Percentiles rank a stretch among this genome's conserved stretches.
These are phyloP conservation scores for Syzygium oleosum DNA, from an alignment of 345 rosid species.

Conservation along the genomic window DNA sequence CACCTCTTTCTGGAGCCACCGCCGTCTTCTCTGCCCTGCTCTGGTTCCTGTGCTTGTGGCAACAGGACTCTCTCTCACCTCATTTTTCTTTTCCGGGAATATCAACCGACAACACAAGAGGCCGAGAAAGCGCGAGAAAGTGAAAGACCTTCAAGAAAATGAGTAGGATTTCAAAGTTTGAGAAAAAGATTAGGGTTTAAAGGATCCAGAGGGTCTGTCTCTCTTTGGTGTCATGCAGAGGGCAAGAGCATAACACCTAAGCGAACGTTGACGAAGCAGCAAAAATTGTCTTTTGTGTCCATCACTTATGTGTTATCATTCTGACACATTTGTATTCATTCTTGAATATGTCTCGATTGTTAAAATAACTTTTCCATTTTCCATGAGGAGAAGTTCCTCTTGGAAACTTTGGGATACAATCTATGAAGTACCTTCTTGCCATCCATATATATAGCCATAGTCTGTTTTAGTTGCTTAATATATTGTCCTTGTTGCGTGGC, in stretches of 20 bases:
- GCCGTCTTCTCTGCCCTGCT: slow-evolving; percentile 2
- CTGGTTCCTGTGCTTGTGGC: slow-evolving; percentile 20
- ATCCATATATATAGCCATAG: background rate
- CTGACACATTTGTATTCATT: no score
- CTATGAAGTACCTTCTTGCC: background rate
- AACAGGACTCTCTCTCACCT: slow-evolving; percentile 56
- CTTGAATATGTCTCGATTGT: background rate
- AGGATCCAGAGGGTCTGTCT: background rate
- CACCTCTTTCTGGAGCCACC: slow-evolving; percentile 83
- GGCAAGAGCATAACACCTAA: background rate
- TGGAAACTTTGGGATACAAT: background rate
- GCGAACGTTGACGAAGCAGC: background rate
- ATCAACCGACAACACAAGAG: background rate
- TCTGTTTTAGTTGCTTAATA: background rate
- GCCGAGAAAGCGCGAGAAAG: background rate
- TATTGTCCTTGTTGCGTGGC: background rate
- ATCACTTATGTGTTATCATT: background rate
- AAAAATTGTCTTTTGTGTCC: background rate
- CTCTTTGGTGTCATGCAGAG: slow-evolving; percentile 1
- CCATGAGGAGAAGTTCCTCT: background rate
- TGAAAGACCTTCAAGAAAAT: background rate
- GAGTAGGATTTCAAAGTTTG: background rate
- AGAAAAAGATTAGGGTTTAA: background rate
- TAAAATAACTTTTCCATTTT: no score
- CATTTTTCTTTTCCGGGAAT: slow-evolving; percentile 19